A percentile compares a stretch with the other conserved stretches of the same genome.
Conservation (phyloP, 805 yeast species). For the Suhomyces tanzawaensis region DNA sequence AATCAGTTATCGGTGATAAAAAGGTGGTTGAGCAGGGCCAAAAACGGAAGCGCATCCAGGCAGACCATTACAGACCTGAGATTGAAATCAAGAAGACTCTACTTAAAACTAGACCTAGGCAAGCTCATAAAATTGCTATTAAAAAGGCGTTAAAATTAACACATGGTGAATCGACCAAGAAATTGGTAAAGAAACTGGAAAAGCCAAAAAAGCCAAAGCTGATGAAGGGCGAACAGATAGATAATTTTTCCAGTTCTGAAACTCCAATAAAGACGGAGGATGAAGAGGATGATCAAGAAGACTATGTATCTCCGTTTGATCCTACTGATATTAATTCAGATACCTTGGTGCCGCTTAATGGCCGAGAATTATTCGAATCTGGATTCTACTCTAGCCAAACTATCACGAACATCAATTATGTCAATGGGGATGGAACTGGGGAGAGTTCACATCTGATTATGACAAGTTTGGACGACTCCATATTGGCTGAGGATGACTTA, state of each 20-base stretch:
- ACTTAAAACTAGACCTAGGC: conserved; percentile 12
- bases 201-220: conserved; percentile 4
- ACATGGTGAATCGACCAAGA: conserved; percentile 3
- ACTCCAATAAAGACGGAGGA: neutral
- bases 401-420: conserved; percentile 22
- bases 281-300: conserved; percentile 24
- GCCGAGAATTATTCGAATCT: conserved; percentile 16
- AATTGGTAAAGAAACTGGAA: conserved; percentile 4
- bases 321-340: conserved; percentile 37
- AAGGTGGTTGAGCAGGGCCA: conserved; percentile 30
- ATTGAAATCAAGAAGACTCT: conserved; percentile 9
- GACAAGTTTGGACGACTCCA: conserved; percentile 15
- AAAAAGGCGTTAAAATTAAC: conserved; percentile 7
- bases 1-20: conserved; percentile 39
- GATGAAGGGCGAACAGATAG: neutral
- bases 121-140: conserved; percentile 10
- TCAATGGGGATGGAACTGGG: neutral
- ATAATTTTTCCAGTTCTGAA: neutral
- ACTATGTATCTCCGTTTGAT: conserved; percentile 37
- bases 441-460: conserved; percentile 11
- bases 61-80: conserved; percentile 28
- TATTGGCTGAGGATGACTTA: conserved; percentile 28
- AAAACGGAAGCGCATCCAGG: conserved; percentile 30
- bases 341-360: conserved; percentile 19
- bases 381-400: conserved; percentile 15